Percentiles rank a stretch among this genome's conserved stretches.
Evolutionary conservation across 495 filamentous ascomycete species (phyloP).

Genomic region (Trichoderma orchidacearum): DNA sequence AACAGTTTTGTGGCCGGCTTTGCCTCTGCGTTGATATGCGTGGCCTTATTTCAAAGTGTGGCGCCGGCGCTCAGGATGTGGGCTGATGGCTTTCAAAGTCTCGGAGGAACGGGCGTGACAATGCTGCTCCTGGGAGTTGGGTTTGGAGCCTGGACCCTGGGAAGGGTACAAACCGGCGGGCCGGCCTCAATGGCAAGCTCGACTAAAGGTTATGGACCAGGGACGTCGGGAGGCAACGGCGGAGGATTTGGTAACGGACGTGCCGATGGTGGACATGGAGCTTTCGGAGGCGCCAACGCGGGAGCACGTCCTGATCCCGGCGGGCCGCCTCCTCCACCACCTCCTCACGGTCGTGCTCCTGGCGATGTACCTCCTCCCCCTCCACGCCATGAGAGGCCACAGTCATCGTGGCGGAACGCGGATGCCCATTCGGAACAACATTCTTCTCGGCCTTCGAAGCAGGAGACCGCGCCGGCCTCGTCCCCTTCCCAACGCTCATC

Average conservation of each 20-base stretch:
- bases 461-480: constrained; percentile 5
- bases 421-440: constrained; percentile 6
- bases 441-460: constrained; percentile 9
- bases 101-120: constrained; percentile 46
- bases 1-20: constrained; percentile 89
- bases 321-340: constrained; percentile 23
- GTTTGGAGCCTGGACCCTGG: constrained; percentile 61
- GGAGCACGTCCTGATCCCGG: constrained; percentile 17
- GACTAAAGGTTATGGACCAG: constrained; percentile 8
- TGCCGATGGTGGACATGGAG: constrained; percentile 9
- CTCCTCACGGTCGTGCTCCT: constrained; percentile 12
- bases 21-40: constrained; percentile 50
- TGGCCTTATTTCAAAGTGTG: constrained; percentile 54
- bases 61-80: constrained; percentile 56
- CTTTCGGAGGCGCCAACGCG: constrained; percentile 7
- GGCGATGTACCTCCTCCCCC: constrained; percentile 12
- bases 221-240: constrained; percentile 12
- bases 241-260: background rate
- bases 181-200: constrained; percentile 3
- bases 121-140: constrained; percentile 54
- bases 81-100: constrained; percentile 46
- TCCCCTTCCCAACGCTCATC: constrained; percentile 6
- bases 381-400: constrained; percentile 16
- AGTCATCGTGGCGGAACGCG: constrained; percentile 28
- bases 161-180: constrained; percentile 45